phyloP scores from a whole-genome alignment of 306 rosid genomes.

The Sindora glabra region DNA sequence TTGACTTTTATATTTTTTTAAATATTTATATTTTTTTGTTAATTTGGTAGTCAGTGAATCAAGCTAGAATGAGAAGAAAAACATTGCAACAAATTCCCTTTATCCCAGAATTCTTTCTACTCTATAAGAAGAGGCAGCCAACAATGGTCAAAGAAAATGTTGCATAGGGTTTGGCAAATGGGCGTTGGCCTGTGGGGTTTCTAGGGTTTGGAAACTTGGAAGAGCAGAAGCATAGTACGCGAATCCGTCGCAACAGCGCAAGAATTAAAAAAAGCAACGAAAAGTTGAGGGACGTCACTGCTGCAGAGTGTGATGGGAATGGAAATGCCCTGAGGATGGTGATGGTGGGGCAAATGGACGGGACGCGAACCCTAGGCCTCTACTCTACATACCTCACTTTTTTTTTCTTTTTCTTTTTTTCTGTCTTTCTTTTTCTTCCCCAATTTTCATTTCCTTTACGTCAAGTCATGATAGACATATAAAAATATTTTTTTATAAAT shows the following conservation, averaged over 20 bases:
- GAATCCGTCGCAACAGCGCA: conserved; percentile 35
- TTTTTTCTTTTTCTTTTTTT: background rate
- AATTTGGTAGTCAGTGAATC: no score
- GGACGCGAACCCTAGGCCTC: conserved; percentile 16
- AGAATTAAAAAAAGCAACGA: conserved; percentile 9
- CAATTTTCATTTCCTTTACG: conserved; percentile 31
- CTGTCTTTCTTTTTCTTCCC: background rate
- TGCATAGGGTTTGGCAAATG: background rate
- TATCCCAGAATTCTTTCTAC: no score
- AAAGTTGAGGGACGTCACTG: conserved; percentile 25
- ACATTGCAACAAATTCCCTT: no score
- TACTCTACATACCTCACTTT: background rate
- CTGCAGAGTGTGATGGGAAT: background rate
- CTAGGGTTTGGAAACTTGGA: background rate
- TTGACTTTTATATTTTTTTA: no score
- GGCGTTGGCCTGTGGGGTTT: no score
- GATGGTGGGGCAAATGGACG: background rate
- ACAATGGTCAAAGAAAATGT: no score
- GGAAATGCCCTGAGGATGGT: background rate
- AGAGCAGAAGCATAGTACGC: conserved; percentile 8
- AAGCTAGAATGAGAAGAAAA: no score
- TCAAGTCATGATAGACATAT: conserved; percentile 26
- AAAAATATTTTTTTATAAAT: background rate
- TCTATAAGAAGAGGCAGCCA: no score
- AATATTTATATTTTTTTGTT: no score